A percentile compares a stretch with the other conserved stretches of the same genome.
phyloP scores from a whole-genome alignment of 257 asterid species.

The Capsicum baccatum region DNA sequence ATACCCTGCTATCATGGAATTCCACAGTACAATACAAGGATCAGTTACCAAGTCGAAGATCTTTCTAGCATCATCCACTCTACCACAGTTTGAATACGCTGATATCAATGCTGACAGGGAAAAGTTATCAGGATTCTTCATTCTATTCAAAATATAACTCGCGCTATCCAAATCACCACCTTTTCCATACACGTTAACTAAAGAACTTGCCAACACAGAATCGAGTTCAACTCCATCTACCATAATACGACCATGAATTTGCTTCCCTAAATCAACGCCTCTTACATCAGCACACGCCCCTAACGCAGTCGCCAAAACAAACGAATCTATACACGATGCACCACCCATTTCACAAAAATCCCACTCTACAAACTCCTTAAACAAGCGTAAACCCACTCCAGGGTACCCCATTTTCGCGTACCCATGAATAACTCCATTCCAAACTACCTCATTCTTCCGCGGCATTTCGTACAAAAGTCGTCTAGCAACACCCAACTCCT shows the following conservation, averaged over 20 bases:
- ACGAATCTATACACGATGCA: slow-evolving; percentile 47
- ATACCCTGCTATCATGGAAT: slow-evolving; percentile 73
- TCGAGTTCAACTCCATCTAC: slow-evolving; percentile 58
- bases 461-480: slow-evolving; percentile 69
- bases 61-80: slow-evolving; percentile 70
- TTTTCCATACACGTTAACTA: slow-evolving; percentile 80
- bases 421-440: slow-evolving; percentile 79
- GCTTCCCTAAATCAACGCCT: slow-evolving; percentile 65
- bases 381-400: slow-evolving; percentile 52
- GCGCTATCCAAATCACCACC: slow-evolving; percentile 73
- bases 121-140: slow-evolving; percentile 66
- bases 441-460: slow-evolving; percentile 57
- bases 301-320: slow-evolving; percentile 60
- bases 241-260: slow-evolving; percentile 71
- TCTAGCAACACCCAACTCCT: slow-evolving; percentile 58
- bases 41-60: slow-evolving; percentile 49
- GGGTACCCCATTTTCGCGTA: slow-evolving; percentile 58
- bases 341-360: slow-evolving; percentile 39
- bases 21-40: slow-evolving; percentile 74
- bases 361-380: slow-evolving; percentile 54
- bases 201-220: slow-evolving; percentile 69
- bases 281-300: slow-evolving; percentile 67
- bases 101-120: slow-evolving; percentile 78
- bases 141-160: slow-evolving; percentile 38
- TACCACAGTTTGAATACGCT: slow-evolving; percentile 61